Evolutionary conservation across 352 stramenopile species (phyloP).

Genomic region (Elongisporangium anandrum): DNA sequence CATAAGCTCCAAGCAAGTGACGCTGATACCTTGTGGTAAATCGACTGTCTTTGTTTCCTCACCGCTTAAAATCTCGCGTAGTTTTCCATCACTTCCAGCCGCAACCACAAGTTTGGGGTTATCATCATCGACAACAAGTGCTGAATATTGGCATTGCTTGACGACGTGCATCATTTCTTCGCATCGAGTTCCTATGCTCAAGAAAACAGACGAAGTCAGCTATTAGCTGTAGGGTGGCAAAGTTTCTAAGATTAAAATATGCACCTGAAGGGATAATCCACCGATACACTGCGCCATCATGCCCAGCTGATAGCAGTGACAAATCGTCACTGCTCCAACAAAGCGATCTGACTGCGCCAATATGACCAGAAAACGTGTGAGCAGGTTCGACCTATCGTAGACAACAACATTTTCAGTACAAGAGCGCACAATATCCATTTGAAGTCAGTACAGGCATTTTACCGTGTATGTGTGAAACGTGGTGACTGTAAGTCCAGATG

Average conservation of each 20-base stretch:
- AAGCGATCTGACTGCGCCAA: slow-evolving; percentile 62
- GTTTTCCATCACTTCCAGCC: slow-evolving; percentile 56
- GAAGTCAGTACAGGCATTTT: neutral
- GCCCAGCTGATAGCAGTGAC: slow-evolving; percentile 69
- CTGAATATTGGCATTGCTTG: slow-evolving; percentile 74
- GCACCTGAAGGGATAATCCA: slow-evolving; percentile 55
- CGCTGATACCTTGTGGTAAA: slow-evolving; percentile 25
- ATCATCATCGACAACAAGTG: slow-evolving; percentile 43
- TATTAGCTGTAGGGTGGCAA: neutral
- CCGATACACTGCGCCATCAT: slow-evolving; percentile 80
- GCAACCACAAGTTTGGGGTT: slow-evolving; percentile 51
- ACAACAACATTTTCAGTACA: neutral
- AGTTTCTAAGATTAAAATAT: neutral
- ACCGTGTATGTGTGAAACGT: slow-evolving; percentile 69
- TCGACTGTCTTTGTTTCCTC: slow-evolving; percentile 58
- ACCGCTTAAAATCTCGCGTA: slow-evolving; percentile 53
- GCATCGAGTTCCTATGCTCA: slow-evolving; percentile 33
- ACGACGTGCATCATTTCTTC: slow-evolving; percentile 73
- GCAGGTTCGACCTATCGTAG: slow-evolving; percentile 40
- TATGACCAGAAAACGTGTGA: slow-evolving; percentile 78
- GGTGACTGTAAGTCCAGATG: slow-evolving; percentile 54
- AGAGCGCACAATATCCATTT: neutral
- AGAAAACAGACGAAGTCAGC: neutral
- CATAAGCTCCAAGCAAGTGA: slow-evolving; percentile 57
- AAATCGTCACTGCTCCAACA: slow-evolving; percentile 68